Evolutionary conservation across 768 basidiomycete genomes (phyloP).

Genomic region (Serendipita sp.): DNA sequence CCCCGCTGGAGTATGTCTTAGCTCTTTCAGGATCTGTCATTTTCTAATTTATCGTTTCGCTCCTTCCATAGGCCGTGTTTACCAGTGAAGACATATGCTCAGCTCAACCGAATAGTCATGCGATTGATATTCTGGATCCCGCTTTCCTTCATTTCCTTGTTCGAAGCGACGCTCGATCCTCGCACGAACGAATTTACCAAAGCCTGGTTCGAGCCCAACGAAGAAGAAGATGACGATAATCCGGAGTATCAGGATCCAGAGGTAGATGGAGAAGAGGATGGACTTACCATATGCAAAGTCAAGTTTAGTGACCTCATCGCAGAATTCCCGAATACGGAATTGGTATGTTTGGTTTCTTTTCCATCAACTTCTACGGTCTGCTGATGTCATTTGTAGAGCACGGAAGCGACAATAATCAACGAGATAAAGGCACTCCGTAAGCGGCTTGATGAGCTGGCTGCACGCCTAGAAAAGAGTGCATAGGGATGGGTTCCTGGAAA

Average conservation of each 20-base stretch:
- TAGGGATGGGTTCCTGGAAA: background rate
- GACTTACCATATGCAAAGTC: constrained; percentile 46
- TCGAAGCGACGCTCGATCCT: constrained; percentile 42
- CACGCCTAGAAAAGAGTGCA: constrained; percentile 16
- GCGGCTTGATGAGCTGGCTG: constrained; percentile 23
- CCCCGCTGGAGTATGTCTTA: constrained; percentile 64
- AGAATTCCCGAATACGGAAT: constrained; percentile 53
- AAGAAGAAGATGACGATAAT: constrained; percentile 39
- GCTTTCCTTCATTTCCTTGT: constrained; percentile 53
- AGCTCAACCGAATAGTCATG: constrained; percentile 75
- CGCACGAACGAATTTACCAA: constrained; percentile 45
- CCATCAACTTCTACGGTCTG: background rate
- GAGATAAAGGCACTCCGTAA: constrained; percentile 45
- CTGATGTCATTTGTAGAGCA: constrained; percentile 31
- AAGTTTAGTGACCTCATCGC: constrained; percentile 52
- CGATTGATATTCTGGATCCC: constrained; percentile 65
- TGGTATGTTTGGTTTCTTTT: constrained; percentile 29
- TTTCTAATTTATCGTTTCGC: constrained; percentile 24
- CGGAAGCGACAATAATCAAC: constrained; percentile 46
- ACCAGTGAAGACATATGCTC: background rate
- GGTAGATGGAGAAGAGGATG: constrained; percentile 35
- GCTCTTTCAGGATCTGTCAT: background rate
- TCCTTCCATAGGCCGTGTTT: constrained; percentile 30
- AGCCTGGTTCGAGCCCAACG: constrained; percentile 42
- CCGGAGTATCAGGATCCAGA: constrained; percentile 42